Conservation (phyloP, 805 yeast species). For the Komagataella ulmi region DNA sequence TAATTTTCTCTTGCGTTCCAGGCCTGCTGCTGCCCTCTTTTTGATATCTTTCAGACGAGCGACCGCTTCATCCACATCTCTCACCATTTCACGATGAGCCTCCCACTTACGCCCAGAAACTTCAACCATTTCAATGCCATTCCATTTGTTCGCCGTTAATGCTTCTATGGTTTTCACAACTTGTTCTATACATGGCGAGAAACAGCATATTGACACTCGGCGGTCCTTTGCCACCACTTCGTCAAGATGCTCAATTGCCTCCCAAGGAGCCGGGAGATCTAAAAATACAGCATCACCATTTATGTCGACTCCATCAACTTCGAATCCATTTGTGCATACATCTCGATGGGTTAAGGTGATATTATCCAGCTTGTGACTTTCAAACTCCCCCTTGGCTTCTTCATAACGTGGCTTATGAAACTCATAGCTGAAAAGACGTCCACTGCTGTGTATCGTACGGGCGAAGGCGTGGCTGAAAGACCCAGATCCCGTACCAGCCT, state of each 20-base stretch:
- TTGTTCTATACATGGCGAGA: constrained; percentile 96
- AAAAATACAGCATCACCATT: constrained; percentile 66
- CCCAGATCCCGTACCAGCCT: constrained; percentile 97
- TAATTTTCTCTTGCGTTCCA: constrained; percentile 17
- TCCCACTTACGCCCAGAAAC: constrained; percentile 79
- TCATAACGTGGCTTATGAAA: constrained; percentile 75
- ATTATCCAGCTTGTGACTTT: constrained; percentile 47
- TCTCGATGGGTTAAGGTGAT: constrained; percentile 79
- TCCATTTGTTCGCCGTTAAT: constrained; percentile 69
- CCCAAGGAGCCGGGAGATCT: constrained; percentile 96
- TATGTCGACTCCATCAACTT: constrained; percentile 19
- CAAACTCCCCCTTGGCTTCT: constrained; percentile 72
- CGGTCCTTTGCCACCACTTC: constrained; percentile 38
- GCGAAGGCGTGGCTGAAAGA: constrained; percentile 90
- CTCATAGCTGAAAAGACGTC: constrained; percentile 73
- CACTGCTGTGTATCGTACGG: constrained; percentile 51
- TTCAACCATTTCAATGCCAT: constrained; percentile 82
- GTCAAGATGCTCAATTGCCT: constrained; percentile 69
- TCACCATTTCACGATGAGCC: constrained; percentile 78
- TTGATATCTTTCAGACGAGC: constrained; percentile 72
- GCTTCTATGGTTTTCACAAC: constrained; percentile 78
- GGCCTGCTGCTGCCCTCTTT: constrained; percentile 51
- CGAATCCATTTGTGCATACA: constrained; percentile 83
- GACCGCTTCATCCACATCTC: constrained; percentile 69
- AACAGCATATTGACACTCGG: constrained; percentile 74